A percentile compares a stretch with the other conserved stretches of the same genome.
phyloP scores from a whole-genome alignment of 306 rosid species.

The Carpinus fangiana region DNA sequence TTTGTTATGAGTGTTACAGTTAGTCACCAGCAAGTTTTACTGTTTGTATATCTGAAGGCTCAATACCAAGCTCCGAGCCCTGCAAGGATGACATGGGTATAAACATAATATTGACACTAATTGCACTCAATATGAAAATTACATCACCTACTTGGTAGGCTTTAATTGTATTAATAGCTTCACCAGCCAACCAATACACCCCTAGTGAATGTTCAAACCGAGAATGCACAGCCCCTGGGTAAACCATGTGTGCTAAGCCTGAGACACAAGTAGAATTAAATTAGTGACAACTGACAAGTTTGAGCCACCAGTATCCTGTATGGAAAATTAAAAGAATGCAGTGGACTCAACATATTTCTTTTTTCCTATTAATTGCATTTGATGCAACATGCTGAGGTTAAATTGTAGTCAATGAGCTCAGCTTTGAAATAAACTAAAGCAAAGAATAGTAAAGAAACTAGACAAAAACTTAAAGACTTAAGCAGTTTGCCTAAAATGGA shows the following conservation, averaged over 20 bases:
- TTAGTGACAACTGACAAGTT: conserved; percentile 5
- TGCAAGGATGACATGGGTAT: conserved; percentile 22
- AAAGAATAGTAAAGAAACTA: not conserved
- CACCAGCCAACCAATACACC: conserved; percentile 56
- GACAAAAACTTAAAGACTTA: not conserved
- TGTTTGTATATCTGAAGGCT: conserved; percentile 35
- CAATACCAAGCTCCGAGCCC: conserved; percentile 51
- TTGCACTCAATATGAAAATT: conserved; percentile 1
- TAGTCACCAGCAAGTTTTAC: conserved; percentile 57
- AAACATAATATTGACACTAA: conserved; percentile 25
- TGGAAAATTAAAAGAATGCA: not conserved
- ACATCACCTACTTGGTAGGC: conserved; percentile 38
- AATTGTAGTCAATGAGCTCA: not conserved
- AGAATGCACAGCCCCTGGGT: conserved; percentile 57
- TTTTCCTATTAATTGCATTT: not conserved
- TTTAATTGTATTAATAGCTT: conserved; percentile 40
- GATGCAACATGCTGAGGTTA: not conserved
- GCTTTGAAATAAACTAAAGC: not conserved
- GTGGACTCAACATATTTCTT: not conserved
- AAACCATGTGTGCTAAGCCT: conserved; percentile 52
- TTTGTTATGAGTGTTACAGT: conserved; percentile 21
- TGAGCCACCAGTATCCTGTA: conserved; percentile 1
- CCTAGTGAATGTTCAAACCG: conserved; percentile 60
- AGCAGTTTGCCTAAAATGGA: not conserved
- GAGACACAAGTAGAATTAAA: conserved; percentile 19